These are phyloP conservation scores for Geotrichum bryndzae DNA, from an alignment of 1,139 yeast genomes.

Conservation along the genomic window DNA sequence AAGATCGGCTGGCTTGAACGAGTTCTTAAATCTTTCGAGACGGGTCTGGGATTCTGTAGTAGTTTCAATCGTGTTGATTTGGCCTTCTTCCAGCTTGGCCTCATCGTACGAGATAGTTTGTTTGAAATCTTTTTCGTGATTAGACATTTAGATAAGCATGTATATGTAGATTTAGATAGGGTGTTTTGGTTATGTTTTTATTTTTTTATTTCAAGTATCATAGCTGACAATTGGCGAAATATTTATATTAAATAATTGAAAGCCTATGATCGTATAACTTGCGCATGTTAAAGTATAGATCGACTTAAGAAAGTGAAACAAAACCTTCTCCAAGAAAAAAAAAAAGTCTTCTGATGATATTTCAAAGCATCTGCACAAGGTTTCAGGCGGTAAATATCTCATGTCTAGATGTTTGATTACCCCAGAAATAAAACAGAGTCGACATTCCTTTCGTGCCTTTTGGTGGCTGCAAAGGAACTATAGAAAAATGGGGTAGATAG, in stretches of 20 bases:
- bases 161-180: neutral
- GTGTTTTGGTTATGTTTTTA: neutral
- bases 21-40: conserved; percentile 27
- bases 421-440: too few species aligned
- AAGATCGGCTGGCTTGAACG: conserved; percentile 26
- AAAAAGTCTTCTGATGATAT: neutral
- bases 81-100: conserved; percentile 37
- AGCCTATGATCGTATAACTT: too few species aligned
- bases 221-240: neutral
- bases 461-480: too few species aligned
- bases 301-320: too few species aligned
- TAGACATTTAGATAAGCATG: neutral
- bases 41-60: conserved; percentile 7
- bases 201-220: neutral
- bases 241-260: neutral
- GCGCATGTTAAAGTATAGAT: neutral
- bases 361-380: neutral
- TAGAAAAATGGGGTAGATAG: too few species aligned
- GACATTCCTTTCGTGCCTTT: too few species aligned
- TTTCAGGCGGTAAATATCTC: too few species aligned
- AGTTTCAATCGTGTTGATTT: conserved; percentile 12
- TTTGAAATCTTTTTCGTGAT: neutral
- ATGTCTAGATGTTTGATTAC: neutral
- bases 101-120: conserved; percentile 45
- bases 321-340: neutral